Evolutionary conservation across 2,329 filamentous ascomycete genomes (phyloP).

Genomic region (Sarocladiaceae sp.): DNA sequence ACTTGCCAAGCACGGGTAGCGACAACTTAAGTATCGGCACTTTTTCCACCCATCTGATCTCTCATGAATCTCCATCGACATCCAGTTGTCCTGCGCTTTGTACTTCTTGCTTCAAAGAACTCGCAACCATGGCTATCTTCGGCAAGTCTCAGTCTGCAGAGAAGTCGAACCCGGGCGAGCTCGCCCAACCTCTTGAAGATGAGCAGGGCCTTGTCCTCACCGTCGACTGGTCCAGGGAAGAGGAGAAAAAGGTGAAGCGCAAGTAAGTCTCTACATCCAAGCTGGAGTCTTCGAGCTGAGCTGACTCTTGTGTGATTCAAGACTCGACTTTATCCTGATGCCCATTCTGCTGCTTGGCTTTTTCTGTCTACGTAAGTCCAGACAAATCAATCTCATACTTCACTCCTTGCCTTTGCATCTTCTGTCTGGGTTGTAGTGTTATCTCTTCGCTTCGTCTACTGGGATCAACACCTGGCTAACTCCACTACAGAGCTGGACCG

Average conservation of each 20-base stretch:
- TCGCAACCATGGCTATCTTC: not conserved
- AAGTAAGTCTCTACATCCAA: slow-evolving; percentile 29
- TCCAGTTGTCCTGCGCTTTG: too few relatives aligned
- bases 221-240: slow-evolving; percentile 28
- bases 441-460: too few relatives aligned
- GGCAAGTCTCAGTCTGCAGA: not conserved
- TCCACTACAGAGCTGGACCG: slow-evolving; percentile 23
- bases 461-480: too few relatives aligned
- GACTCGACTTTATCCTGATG: slow-evolving; percentile 35
- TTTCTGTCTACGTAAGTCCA: slow-evolving; percentile 32
- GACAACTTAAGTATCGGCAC: too few relatives aligned
- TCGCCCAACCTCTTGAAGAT: slow-evolving; percentile 17
- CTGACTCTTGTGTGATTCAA: too few relatives aligned
- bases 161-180: not conserved
- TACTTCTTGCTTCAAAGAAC: too few relatives aligned
- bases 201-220: slow-evolving; percentile 22
- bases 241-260: slow-evolving; percentile 30
- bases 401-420: not conserved
- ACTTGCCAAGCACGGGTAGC: too few relatives aligned
- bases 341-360: slow-evolving; percentile 34
- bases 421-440: not conserved
- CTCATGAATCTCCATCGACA: too few relatives aligned
- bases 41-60: too few relatives aligned
- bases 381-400: slow-evolving; percentile 6
- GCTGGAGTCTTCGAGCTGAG: too few relatives aligned